Base-by-base conservation (phyloP, 2,329 filamentous ascomycete species). In the Coleophoma eucalyptorum region DNA sequence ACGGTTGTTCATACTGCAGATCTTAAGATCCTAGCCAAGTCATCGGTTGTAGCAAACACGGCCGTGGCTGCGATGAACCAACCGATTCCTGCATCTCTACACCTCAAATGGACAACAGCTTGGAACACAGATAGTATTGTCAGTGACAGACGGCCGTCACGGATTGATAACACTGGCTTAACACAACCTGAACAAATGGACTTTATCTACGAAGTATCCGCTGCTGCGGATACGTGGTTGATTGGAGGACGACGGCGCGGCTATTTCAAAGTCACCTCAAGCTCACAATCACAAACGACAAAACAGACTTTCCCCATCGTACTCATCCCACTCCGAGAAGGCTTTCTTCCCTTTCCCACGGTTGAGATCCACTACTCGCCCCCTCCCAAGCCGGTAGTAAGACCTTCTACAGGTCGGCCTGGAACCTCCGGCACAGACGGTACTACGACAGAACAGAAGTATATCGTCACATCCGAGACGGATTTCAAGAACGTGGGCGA, bases 201-300 rank as follows among this genome's bases (percentile, higher is more conserved):
- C 55, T 96, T 96, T 63, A 83, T 86, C 57, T 95, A 94, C 67
- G 92, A 96, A 58, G 76, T 97, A 19, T 82, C 83, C 13, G 86
- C 86, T 1, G 81, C 84, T 15, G 72, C 80, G 2, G 90, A 93
- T 37, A 78, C 81, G 0, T 97, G 93, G 93, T 80, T 97, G 1
- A 73, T 97, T 3, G 92, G 90, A 19, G 93, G 92, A 0, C 83
- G 87, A 41, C 80, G 89, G 45, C 87, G 89, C 56, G 89, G 87
- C 0, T 88, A 90, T 62, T 95, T 96, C 62, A 78, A 78, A 6
- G 82, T 86, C 31, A 76, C 80, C 0, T 67, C 66, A 4, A 53
- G 55, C 10, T 65, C 67, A 26, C 74, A 72, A 7, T 74, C 72
- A 6, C 67, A 73, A 2, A 69, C 74, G 15, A 77, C 73, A 1